Evolutionary conservation across 2,329 filamentous ascomycete genomes (phyloP).

Genomic region (Acrodontium crateriforme): DNA sequence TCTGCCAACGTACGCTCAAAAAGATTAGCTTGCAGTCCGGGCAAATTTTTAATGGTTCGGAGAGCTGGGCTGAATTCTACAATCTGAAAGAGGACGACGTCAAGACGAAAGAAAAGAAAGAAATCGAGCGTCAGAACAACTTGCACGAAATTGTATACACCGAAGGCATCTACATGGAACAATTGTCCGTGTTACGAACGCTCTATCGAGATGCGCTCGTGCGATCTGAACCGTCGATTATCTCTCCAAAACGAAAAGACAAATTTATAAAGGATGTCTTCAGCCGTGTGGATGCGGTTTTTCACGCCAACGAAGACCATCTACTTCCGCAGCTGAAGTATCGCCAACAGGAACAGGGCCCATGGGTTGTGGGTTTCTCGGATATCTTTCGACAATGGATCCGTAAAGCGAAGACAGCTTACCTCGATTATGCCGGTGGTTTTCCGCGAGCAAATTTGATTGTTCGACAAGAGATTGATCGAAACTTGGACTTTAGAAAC

Average conservation of each 20-base stretch:
- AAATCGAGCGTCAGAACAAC: conserved; percentile 84
- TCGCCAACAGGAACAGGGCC: conserved; percentile 88
- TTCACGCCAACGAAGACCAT: conserved; percentile 84
- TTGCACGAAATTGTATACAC: conserved; percentile 90
- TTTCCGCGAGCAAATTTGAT: conserved; percentile 76
- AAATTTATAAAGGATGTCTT: conserved; percentile 79
- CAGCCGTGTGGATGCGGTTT: conserved; percentile 76
- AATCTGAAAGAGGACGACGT: conserved; percentile 64
- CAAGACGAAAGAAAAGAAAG: conserved; percentile 62
- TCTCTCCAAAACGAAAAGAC: conserved; percentile 61
- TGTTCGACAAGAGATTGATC: conserved; percentile 69
- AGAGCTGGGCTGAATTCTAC: conserved; percentile 87
- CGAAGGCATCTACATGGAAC: conserved; percentile 81
- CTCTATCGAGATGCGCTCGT: conserved; percentile 75
- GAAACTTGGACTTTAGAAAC: conserved; percentile 71
- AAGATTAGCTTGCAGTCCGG: conserved; percentile 72
- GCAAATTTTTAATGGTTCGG: conserved; percentile 49
- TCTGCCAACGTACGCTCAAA: conserved; percentile 86
- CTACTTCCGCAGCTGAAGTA: conserved; percentile 90
- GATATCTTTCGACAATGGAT: conserved; percentile 99
- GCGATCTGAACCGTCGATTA: conserved; percentile 61
- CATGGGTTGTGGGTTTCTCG: conserved; percentile 86
- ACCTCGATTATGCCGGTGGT: conserved; percentile 80
- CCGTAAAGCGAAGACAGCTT: conserved; percentile 74
- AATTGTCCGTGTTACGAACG: conserved; percentile 70